Conservation (phyloP, 2,329 filamentous ascomycete genomes). For the Fusarium sarcochroum region DNA sequence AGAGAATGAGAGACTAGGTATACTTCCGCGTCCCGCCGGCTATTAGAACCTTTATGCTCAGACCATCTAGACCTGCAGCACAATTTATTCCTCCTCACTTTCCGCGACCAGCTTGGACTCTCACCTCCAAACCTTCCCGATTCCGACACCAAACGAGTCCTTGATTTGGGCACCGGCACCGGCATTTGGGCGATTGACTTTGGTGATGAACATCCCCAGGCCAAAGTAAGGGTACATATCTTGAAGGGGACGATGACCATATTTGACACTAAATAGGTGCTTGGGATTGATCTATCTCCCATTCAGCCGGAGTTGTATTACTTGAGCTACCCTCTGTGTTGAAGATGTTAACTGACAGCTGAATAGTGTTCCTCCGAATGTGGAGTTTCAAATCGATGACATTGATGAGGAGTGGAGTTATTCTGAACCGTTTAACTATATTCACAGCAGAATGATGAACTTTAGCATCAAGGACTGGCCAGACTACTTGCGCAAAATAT, state of each 20-base stretch:
- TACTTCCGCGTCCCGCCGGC: too few relatives aligned
- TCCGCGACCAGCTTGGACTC: neutral
- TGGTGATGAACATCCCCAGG: slow-evolving; percentile 5
- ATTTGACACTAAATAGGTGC: neutral
- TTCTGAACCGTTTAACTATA: slow-evolving; percentile 1
- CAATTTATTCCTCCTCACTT: neutral
- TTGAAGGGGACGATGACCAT: neutral
- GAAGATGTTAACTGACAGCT: neutral
- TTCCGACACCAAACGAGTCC: neutral
- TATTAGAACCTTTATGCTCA: too few relatives aligned
- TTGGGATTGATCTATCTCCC: slow-evolving; percentile 8
- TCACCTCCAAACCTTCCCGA: neutral
- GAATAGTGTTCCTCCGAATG: neutral
- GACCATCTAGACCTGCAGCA: neutral
- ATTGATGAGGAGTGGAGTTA: slow-evolving; percentile 11
- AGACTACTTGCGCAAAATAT: neutral
- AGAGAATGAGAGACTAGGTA: too few relatives aligned
- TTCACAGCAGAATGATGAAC: slow-evolving; percentile 12
- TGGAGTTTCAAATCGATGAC: slow-evolving; percentile 14
- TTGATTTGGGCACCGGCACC: neutral
- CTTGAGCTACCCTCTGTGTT: neutral
- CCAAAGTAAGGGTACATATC: neutral
- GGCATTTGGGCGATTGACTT: slow-evolving; percentile 4
- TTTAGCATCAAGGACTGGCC: neutral
- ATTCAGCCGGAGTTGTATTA: slow-evolving; percentile 10